phyloP scores from a whole-genome alignment of 805 yeast genomes.

The Candida peoriensis region DNA sequence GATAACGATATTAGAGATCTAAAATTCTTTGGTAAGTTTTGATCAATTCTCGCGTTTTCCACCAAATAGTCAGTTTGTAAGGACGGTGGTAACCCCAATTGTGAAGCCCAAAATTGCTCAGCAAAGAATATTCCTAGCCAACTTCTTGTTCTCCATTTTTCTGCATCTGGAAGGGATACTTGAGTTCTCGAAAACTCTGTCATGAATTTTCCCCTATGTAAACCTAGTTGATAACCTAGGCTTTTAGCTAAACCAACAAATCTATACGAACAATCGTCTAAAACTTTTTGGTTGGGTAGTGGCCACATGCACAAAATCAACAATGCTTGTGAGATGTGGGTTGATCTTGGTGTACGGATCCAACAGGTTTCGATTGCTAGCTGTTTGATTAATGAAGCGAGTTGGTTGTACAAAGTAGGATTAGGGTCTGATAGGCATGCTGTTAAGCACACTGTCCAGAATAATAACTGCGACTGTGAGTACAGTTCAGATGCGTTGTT shows the following conservation, averaged over 20 bases:
- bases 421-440: slow-evolving; percentile 86
- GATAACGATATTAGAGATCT: slow-evolving; percentile 69
- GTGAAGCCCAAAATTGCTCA: slow-evolving; percentile 88
- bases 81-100: slow-evolving; percentile 82
- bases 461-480: slow-evolving; percentile 75
- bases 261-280: slow-evolving; percentile 88
- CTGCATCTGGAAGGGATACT: slow-evolving; percentile 83
- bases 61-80: slow-evolving; percentile 77
- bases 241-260: slow-evolving; percentile 84
- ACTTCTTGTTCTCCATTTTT: slow-evolving; percentile 88
- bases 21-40: slow-evolving; percentile 58
- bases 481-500: slow-evolving; percentile 70
- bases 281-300: slow-evolving; percentile 82
- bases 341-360: slow-evolving; percentile 88
- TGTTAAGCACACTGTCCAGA: slow-evolving; percentile 87
- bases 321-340: slow-evolving; percentile 89
- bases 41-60: slow-evolving; percentile 71
- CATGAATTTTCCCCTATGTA: slow-evolving; percentile 88
- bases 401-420: slow-evolving; percentile 69
- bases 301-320: slow-evolving; percentile 89
- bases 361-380: slow-evolving; percentile 89
- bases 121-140: slow-evolving; percentile 87
- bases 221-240: slow-evolving; percentile 78
- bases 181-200: slow-evolving; percentile 89
- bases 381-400: slow-evolving; percentile 76